These are phyloP conservation scores for Mortierella hygrophila DNA, from an alignment of 192 early-diverging fungal species.

Conservation along the genomic window DNA sequence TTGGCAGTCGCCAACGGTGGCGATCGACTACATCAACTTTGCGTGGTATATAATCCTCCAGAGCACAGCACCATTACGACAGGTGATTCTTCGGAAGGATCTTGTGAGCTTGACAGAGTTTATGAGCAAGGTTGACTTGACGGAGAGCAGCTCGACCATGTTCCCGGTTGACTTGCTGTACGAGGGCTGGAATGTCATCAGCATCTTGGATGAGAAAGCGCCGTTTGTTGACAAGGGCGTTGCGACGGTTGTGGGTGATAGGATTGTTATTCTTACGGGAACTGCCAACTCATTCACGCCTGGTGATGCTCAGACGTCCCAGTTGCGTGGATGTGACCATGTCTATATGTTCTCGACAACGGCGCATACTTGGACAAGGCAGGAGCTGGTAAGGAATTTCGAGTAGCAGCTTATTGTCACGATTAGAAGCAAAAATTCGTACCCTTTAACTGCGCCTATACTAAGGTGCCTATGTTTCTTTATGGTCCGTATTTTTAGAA, in stretches of 20 bases:
- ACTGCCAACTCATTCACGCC: slow-evolving; percentile 52
- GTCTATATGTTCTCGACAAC: slow-evolving; percentile 37
- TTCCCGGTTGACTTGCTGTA: slow-evolving; percentile 30
- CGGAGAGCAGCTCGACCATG: slow-evolving; percentile 29
- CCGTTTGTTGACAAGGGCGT: slow-evolving; percentile 47
- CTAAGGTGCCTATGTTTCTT: not conserved
- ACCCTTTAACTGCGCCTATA: not conserved
- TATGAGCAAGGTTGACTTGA: slow-evolving; percentile 31
- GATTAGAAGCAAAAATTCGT: not conserved
- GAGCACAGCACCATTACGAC: slow-evolving; percentile 39
- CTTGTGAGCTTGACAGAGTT: slow-evolving; percentile 19
- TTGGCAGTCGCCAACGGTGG: slow-evolving; percentile 31
- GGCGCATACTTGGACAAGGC: slow-evolving; percentile 22
- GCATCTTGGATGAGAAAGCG: slow-evolving; percentile 32
- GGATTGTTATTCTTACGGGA: slow-evolving; percentile 42
- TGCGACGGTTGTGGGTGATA: slow-evolving; percentile 27
- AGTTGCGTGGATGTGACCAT: slow-evolving; percentile 45
- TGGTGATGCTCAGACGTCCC: slow-evolving; percentile 13
- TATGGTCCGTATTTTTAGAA: slow-evolving; percentile 14
- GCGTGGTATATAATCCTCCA: slow-evolving; percentile 52
- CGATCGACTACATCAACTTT: slow-evolving; percentile 30
- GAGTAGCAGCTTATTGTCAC: not conserved
- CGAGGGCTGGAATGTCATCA: slow-evolving; percentile 32
- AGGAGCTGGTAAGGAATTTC: slow-evolving; percentile 18
- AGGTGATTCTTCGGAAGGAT: slow-evolving; percentile 45